A percentile compares a stretch with the other conserved stretches of the same genome.
These are phyloP conservation scores for Solanum corneliomulleri DNA, from an alignment of 257 asterid species.

Conservation along the genomic window DNA sequence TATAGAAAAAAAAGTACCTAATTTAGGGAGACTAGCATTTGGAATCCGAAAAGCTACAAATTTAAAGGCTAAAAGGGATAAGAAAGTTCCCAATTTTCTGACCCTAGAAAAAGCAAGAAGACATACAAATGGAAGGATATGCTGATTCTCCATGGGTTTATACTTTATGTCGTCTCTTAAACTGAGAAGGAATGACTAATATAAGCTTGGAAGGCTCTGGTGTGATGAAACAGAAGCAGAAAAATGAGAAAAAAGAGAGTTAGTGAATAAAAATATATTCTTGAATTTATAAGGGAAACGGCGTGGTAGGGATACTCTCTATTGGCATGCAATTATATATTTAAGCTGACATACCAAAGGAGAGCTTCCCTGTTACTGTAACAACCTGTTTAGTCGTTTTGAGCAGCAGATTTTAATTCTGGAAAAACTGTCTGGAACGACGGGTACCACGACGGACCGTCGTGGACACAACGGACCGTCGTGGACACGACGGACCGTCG, in stretches of 20 bases:
- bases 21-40: neutral
- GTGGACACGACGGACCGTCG: too few relatives aligned
- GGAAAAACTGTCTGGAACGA: too few relatives aligned
- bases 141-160: conserved; percentile 23
- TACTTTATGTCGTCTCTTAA: conserved; percentile 24
- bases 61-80: neutral
- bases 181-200: neutral
- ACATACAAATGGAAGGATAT: conserved; percentile 15
- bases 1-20: neutral
- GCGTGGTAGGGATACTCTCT: too few relatives aligned
- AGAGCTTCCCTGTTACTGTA: too few relatives aligned
- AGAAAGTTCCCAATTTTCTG: neutral
- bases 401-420: too few relatives aligned
- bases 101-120: neutral
- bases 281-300: neutral
- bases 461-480: too few relatives aligned
- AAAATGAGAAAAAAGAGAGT: neutral
- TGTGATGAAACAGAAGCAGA: neutral
- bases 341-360: too few relatives aligned
- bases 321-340: too few relatives aligned
- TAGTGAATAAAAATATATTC: neutral
- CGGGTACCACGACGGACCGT: too few relatives aligned
- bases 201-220: neutral
- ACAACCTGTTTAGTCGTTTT: too few relatives aligned
- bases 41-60: neutral